Percentiles rank a stretch among this genome's conserved stretches.
Evolutionary conservation across 192 early-diverging fungal genomes (phyloP).

Genomic region (Coemansia javaensis): DNA sequence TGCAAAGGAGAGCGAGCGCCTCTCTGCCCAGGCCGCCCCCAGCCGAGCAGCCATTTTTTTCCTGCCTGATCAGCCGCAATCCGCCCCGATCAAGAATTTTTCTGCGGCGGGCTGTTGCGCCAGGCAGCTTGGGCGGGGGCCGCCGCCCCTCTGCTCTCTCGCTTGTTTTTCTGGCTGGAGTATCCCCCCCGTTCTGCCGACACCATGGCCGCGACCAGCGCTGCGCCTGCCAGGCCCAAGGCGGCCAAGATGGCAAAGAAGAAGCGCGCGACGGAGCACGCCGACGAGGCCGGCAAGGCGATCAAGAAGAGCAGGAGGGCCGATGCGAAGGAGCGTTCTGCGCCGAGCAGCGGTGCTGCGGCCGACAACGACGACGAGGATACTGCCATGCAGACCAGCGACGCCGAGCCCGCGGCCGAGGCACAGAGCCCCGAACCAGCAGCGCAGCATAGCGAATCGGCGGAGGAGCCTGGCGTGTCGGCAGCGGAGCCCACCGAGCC

Average conservation of each 20-base stretch:
- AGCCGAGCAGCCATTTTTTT: background rate
- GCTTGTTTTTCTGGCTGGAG: background rate
- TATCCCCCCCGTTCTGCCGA: background rate
- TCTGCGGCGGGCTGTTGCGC: background rate
- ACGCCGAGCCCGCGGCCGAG: background rate
- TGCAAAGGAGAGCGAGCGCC: no score
- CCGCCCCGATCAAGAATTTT: background rate
- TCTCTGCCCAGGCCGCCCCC: background rate
- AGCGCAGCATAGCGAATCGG: no score
- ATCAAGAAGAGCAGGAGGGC: background rate
- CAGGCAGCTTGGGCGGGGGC: no score
- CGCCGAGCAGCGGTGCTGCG: background rate
- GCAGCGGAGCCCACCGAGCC: background rate
- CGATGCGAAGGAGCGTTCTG: no score
- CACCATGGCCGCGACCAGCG: conserved; percentile 6
- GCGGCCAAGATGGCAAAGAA: conserved; percentile 4
- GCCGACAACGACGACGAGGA: background rate
- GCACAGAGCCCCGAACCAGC: no score
- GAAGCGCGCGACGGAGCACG: conserved; percentile 3
- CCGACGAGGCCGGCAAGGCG: background rate
- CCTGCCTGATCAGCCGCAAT: no score
- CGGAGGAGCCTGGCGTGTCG: no score
- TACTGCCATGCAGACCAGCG: background rate
- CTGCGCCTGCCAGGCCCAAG: background rate
- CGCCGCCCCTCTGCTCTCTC: no score